Evolutionary conservation across 2,329 filamentous ascomycete genomes (phyloP).

Genomic region (Stemphylium vesicarium): DNA sequence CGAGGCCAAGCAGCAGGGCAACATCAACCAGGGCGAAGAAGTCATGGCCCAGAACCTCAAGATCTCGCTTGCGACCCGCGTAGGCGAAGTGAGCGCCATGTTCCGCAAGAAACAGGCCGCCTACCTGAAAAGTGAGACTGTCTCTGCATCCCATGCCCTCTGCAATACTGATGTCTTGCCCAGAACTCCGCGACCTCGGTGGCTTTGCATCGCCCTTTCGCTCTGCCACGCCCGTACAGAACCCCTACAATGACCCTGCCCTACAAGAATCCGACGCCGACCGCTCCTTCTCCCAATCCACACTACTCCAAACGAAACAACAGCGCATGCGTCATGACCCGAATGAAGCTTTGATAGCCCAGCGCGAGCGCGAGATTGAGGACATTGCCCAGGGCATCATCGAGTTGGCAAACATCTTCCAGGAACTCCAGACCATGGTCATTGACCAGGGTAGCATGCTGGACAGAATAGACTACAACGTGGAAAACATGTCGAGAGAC

Average conservation of each 20-base stretch:
- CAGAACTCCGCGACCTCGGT: slow-evolving; percentile 54
- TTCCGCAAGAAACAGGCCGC: slow-evolving; percentile 98
- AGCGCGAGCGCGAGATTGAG: slow-evolving; percentile 95
- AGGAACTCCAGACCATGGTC: slow-evolving; percentile 91
- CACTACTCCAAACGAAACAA: slow-evolving; percentile 79
- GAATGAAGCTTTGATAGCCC: slow-evolving; percentile 78
- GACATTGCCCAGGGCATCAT: slow-evolving; percentile 99
- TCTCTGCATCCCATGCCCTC: neutral
- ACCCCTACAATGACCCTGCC: slow-evolving; percentile 81
- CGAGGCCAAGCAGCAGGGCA: slow-evolving; percentile 75
- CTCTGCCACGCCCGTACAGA: slow-evolving; percentile 55
- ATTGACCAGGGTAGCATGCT: slow-evolving; percentile 61
- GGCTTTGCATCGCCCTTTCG: slow-evolving; percentile 58
- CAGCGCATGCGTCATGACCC: slow-evolving; percentile 67
- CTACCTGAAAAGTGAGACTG: slow-evolving; percentile 82
- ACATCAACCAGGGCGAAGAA: slow-evolving; percentile 82
- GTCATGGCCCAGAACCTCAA: slow-evolving; percentile 97
- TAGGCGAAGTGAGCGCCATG: slow-evolving; percentile 88
- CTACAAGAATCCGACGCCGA: slow-evolving; percentile 89
- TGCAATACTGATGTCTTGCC: slow-evolving; percentile 17
- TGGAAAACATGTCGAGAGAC: slow-evolving; percentile 91
- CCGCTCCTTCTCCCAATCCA: slow-evolving; percentile 87
- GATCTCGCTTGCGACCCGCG: slow-evolving; percentile 82
- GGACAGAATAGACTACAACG: slow-evolving; percentile 75
- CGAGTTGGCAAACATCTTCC: slow-evolving; percentile 94